phyloP scores from a whole-genome alignment of 352 stramenopile genomes.

The Pythium guiyangense region DNA sequence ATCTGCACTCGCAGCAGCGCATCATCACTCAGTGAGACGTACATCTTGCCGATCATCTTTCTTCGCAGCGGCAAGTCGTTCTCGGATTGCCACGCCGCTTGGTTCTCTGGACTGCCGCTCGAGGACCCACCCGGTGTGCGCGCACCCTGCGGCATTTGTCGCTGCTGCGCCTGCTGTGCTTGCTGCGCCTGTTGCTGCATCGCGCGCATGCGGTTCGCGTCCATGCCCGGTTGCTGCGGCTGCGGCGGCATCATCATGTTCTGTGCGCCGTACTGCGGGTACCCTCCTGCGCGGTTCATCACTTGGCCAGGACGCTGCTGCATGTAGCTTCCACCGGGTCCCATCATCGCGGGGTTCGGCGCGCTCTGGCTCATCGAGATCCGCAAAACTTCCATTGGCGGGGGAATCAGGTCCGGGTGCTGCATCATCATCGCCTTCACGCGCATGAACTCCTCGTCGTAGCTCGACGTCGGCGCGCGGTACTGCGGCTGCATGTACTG shows the following conservation, averaged over 20 bases:
- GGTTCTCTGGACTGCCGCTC: constrained; percentile 32
- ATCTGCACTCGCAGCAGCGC: not conserved
- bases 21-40: constrained; percentile 11
- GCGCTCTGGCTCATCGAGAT: constrained; percentile 78
- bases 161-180: constrained; percentile 7
- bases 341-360: constrained; percentile 60
- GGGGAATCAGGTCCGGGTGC: constrained; percentile 81
- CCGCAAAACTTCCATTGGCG: constrained; percentile 81
- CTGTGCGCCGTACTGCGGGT: constrained; percentile 49
- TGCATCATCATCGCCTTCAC: constrained; percentile 89
- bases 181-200: constrained; percentile 17
- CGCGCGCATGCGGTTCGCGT: constrained; percentile 34
- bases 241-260: constrained; percentile 67
- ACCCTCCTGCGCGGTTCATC: constrained; percentile 52
- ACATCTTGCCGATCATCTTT: constrained; percentile 92
- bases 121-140: constrained; percentile 36
- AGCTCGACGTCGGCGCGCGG: constrained; percentile 56
- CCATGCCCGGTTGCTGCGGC: constrained; percentile 28
- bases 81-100: constrained; percentile 83
- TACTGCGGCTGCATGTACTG: constrained; percentile 73
- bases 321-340: constrained; percentile 50
- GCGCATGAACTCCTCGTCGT: constrained; percentile 84
- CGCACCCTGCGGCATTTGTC: constrained; percentile 34
- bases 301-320: constrained; percentile 50
- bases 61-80: constrained; percentile 80